Evolutionary conservation across 306 rosid genomes (phyloP), one percentile per base, ranked within the genome.

Genomic region (Fagus crenata): DNA sequence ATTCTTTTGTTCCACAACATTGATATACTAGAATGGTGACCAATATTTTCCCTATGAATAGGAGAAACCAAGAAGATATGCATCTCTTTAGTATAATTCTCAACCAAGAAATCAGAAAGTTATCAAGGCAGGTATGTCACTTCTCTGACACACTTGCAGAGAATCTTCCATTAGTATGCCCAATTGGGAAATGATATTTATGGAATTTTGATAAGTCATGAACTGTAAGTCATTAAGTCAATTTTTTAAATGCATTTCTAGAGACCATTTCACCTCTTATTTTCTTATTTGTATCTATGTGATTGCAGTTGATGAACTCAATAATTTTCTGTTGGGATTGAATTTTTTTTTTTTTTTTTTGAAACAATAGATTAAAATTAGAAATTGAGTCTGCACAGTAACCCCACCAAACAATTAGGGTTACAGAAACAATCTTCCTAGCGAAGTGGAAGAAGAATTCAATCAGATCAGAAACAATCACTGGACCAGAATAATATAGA

Each of bases 31-130:
- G 40, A 31, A 40, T 69, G 4, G 5, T 78, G 55, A 77, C 75
- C 41, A 71, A 43, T 13, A 51, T 43, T 81, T 71, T 53, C 73
- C 73, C 56, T 39, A 71, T 85, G 67, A 71, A 60, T 40, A 96
- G 98, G 99, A 88, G 99, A 85, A 88, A 86, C 88, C 89, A 88
- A 4, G 98, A 92, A 86, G 99, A 96, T 85, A 6, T 92, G 88
- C 88, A 92, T 77, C 92, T 96, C 41, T 88, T 91, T 49, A 64
- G 85, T 63, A 22, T 89, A 81, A 91, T 96, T 61, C 85, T 96
- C 78, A 96, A 96, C 83, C 99, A 96, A 81, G 98, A 96, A 87
- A 89, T 92, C 86, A 85, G 91, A 80, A 89, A 82, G 87, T 80
- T 96, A 73, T 91, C 99, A 7, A 84, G 81, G 73, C 98, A 96